Evolutionary conservation across 2,329 filamentous ascomycete genomes (phyloP).

Genomic region (Xylariomycetidae sp.): DNA sequence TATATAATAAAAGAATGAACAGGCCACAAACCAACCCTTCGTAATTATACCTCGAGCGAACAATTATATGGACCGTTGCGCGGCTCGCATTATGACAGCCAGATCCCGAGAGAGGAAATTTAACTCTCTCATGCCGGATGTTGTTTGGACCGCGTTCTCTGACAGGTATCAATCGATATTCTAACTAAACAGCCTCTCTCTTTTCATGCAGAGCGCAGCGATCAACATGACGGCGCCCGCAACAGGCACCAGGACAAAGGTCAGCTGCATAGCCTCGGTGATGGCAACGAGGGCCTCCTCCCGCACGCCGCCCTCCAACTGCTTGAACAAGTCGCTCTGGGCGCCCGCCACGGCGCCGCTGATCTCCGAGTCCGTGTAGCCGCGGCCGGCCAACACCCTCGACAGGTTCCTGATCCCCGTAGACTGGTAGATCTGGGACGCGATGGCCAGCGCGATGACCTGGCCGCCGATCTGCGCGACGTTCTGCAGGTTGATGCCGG

Average conservation of each 20-base stretch:
- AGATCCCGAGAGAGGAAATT: too few species aligned
- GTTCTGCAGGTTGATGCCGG: slow-evolving; percentile 10
- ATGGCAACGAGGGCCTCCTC: neutral
- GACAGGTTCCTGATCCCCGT: slow-evolving; percentile 15
- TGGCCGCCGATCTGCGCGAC: slow-evolving; percentile 11
- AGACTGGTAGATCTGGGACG: slow-evolving; percentile 14
- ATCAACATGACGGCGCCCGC: slow-evolving; percentile 24
- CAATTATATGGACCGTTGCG: too few species aligned
- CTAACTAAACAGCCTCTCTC: slow-evolving; percentile 25
- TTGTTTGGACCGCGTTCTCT: too few species aligned
- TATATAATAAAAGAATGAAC: too few species aligned
- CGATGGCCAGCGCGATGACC: slow-evolving; percentile 9
- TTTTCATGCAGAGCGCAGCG: slow-evolving; percentile 19
- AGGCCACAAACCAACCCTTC: too few species aligned
- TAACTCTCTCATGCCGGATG: too few species aligned
- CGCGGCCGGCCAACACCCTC: slow-evolving; percentile 15
- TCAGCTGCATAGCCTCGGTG: neutral
- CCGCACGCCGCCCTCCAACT: neutral
- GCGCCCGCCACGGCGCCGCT: slow-evolving; percentile 26
- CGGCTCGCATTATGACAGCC: too few species aligned
- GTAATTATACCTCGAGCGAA: too few species aligned
- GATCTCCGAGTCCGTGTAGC: slow-evolving; percentile 24
- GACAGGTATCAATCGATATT: too few species aligned
- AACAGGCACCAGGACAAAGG: slow-evolving; percentile 18
- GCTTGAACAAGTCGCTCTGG: slow-evolving; percentile 17